phyloP scores from a whole-genome alignment of 495 filamentous ascomycete species.

The Trichoderma asperelloides region DNA sequence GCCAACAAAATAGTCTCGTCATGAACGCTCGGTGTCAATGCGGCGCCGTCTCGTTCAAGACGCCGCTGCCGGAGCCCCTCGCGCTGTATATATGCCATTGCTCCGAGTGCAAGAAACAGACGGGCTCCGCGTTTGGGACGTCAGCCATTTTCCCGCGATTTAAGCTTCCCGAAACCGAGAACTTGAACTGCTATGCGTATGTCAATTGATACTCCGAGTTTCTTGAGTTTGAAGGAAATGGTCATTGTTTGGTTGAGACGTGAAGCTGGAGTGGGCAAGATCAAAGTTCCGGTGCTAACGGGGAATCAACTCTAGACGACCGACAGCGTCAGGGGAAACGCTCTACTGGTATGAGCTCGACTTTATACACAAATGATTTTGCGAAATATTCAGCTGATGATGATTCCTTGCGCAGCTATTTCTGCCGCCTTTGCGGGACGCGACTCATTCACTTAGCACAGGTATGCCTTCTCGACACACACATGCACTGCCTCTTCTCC shows the following conservation, averaged over 20 bases:
- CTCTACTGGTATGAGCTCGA: conserved; percentile 32
- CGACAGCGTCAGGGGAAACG: conserved; percentile 36
- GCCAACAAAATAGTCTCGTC: background rate
- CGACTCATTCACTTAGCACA: conserved; percentile 47
- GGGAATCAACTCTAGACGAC: conserved; percentile 18
- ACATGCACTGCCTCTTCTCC: background rate
- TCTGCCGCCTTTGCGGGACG: conserved; percentile 52
- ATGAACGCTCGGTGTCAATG: conserved; percentile 58
- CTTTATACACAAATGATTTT: background rate
- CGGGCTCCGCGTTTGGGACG: conserved; percentile 57
- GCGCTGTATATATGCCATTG: conserved; percentile 64
- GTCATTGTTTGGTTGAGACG: background rate
- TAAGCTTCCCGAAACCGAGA: conserved; percentile 33
- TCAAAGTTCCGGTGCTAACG: background rate
- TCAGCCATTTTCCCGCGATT: conserved; percentile 60
- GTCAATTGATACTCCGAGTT: conserved; percentile 13
- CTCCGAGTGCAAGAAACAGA: conserved; percentile 55
- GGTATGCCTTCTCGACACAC: conserved; percentile 15
- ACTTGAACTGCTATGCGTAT: conserved; percentile 39
- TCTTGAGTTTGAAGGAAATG: background rate
- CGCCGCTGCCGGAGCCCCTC: conserved; percentile 45
- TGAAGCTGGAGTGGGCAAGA: background rate
- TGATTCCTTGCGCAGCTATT: conserved; percentile 29
- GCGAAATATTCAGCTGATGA: background rate
- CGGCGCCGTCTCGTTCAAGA: conserved; percentile 51